Base-by-base conservation (phyloP, 495 filamentous ascomycete species). In the Chaetomidium leptoderma region DNA sequence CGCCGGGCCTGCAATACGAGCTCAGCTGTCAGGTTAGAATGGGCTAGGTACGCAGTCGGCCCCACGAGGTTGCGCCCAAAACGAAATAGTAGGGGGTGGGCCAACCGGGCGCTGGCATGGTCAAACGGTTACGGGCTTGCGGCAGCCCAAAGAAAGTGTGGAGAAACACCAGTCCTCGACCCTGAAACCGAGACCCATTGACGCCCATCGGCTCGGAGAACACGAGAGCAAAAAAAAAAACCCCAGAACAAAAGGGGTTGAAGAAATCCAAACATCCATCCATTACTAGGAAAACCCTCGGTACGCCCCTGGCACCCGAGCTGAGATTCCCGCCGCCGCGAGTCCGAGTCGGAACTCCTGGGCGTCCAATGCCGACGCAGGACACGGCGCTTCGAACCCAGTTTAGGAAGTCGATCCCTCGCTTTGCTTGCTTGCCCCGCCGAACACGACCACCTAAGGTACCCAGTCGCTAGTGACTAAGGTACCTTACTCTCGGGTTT, bases 371-470 rank as follows among this genome's bases (percentile, higher is more conserved):
- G 48, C 39, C 30, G 16, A 45, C 16, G 55, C 55, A 51, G 47
- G 17, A 42, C 45, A 13, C 51, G 35, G 57, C 36, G 46, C 52
- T 53, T 55, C 27, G 14, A 23, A 56, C 51, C 58, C 58, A 50
- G 48, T 57, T 62, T 62, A 58, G 54, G 59, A 62, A 58, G 59
- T 53, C 39, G 55, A 48, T 62, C 54, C 55, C 55, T 62, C 55
- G 54, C 35, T 53, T 47, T 44, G 32, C 45, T 23, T 40, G 16
- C 29, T 17, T 54, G 60, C 60, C 59, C 59, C 59, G 59, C 59
- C 50, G 16, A 57, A 49, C 54, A 49, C 44, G n/a, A 35, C 37
- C 48, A 14, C 13, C 27, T 24, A 19, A 17, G n/a, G 10, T 49
- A 26, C 26, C 24, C 44, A n/a, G 14, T 39, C 16, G 36, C n/a